Evolutionary conservation across 176 grass and related monocot species (phyloP).

Genomic region (sorghum (Sorghum bicolor)): Sorghum_bicolor_NCBIv3 NC_012872.2:61773501-61774000

Average conservation of each 20-base stretch:
- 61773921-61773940: neutral
- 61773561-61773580: neutral
- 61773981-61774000: constrained; percentile 81
- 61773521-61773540: constrained; percentile 51
- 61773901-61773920: neutral
- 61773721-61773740: constrained; percentile 85
- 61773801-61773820: neutral
- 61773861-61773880: constrained; percentile 86
- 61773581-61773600: neutral
- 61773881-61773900: constrained; percentile 35
- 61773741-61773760: constrained; percentile 88
- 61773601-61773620: neutral
- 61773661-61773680: constrained; percentile 93
- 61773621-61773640: constrained; percentile 45
- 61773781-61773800: neutral
- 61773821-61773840: neutral
- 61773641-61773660: constrained; percentile 75
- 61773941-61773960: neutral
- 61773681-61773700: constrained; percentile 94
- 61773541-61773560: no score
- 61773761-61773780: constrained; percentile 2
- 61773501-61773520: constrained; percentile 87
- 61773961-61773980: neutral
- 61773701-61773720: constrained; percentile 99
- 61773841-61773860: constrained; percentile 72